Percentiles rank a stretch among this genome's conserved stretches.
Evolutionary conservation across 2,329 filamentous ascomycete species (phyloP).

Genomic region (Podosphaera leucotricha): DNA sequence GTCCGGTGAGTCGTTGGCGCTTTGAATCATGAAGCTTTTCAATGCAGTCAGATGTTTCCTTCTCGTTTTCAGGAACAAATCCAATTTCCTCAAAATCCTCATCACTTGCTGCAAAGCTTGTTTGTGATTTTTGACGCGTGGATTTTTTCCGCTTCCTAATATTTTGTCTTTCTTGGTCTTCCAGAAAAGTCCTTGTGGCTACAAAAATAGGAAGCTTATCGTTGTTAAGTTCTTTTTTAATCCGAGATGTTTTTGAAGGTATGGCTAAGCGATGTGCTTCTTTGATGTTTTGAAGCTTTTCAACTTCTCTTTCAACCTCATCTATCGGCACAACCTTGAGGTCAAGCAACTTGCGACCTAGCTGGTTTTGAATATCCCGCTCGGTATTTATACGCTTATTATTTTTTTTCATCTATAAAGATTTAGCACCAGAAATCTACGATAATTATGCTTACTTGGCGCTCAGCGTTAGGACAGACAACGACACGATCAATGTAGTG

Average conservation of each 20-base stretch:
- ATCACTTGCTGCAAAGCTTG: not conserved
- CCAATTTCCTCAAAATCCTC: not conserved
- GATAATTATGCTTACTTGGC: constrained; percentile 6
- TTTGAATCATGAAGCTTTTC: not conserved
- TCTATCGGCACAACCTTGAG: not conserved
- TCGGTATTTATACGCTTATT: constrained; percentile 12
- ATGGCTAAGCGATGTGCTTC: not conserved
- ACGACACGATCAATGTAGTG: constrained; percentile 8
- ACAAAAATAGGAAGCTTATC: not conserved
- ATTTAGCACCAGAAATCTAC: not conserved
- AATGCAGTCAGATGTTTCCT: not conserved
- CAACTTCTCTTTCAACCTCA: not conserved
- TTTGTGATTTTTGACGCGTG: not conserved
- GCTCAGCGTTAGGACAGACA: constrained; percentile 7
- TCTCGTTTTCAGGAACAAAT: not conserved
- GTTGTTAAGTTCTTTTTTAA: not conserved
- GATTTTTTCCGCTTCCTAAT: not conserved
- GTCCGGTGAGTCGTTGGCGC: not conserved
- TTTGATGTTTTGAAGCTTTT: not conserved
- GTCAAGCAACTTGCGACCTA: constrained; percentile 6
- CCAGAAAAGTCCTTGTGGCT: not conserved
- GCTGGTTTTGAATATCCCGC: constrained; percentile 10
- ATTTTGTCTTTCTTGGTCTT: not conserved
- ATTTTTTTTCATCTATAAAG: constrained; percentile 8
- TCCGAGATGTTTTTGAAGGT: not conserved